Conservation (phyloP, 2,329 filamentous ascomycete genomes). For the Fusarium oligoseptatum region DNA sequence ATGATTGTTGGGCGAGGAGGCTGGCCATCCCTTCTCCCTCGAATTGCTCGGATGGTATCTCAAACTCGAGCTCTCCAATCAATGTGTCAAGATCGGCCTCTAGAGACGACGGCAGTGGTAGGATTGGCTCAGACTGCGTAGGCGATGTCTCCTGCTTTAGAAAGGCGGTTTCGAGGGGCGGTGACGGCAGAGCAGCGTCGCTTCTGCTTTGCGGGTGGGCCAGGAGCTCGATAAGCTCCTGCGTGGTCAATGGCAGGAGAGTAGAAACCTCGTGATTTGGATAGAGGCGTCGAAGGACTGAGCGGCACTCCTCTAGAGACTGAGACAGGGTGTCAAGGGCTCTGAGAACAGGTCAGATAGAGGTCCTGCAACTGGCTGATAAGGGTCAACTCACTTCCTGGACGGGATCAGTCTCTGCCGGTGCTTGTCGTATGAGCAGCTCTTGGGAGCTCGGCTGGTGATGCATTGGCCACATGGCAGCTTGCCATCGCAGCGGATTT, state of each 20-base stretch:
- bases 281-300: conserved; percentile 62
- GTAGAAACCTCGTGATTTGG: conserved; percentile 67
- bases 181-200: conserved; percentile 62
- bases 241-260: conserved; percentile 67
- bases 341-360: conserved; percentile 48
- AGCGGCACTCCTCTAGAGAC: conserved; percentile 72
- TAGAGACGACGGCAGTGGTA: conserved; percentile 38
- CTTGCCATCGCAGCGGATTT: conserved; percentile 86
- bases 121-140: conserved; percentile 27
- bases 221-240: conserved; percentile 70
- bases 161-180: conserved; percentile 65
- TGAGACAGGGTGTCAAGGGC: conserved; percentile 74
- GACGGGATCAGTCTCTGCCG: conserved; percentile 82
- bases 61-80: conserved; percentile 39
- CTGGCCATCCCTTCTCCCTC: conserved; percentile 21
- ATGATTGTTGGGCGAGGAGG: conserved; percentile 30
- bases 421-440: conserved; percentile 86
- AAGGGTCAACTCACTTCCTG: conserved; percentile 70
- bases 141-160: conserved; percentile 62
- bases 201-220: conserved; percentile 60
- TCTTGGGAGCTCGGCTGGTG: conserved; percentile 83
- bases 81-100: conserved; percentile 39
- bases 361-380: conserved; percentile 25
- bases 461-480: conserved; percentile 87
- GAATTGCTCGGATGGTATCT: conserved; percentile 32